Evolutionary conservation across 768 basidiomycete genomes (phyloP), one percentile per base, ranked within the genome.

Genomic region (Agaricus sinodeliciosus): DNA sequence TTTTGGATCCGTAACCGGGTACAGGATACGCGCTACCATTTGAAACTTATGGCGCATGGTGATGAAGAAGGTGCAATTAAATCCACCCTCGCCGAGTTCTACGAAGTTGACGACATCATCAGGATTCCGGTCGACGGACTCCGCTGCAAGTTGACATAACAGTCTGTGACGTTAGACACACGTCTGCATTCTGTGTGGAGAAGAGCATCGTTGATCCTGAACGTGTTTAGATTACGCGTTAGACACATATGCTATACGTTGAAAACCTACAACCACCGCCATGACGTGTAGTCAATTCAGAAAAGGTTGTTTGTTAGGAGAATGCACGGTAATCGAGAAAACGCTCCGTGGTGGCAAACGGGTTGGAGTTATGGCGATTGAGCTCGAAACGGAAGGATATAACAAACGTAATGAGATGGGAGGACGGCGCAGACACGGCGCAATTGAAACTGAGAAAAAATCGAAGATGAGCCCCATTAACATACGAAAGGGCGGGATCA

Each of bases 21-120:
- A 72, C 34, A 75, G 75, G 46, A 75, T 65, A 16, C 71, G 72
- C 0, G 73, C 74, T 7, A 76, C 63, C 58, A 75, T 62, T 51
- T 67, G 60, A 52, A 67, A 66, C 35, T 56, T 61, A 43, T 63
- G 63, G 56, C 60, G 64, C 58, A 73, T 57, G 51, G 67, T 68
- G 55, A 76, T 66, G 58, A 67, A 60, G 60, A 75, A 73, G 43
- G 59, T 66, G 28, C 69, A 66, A 59, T 74, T 75, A 51, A 66
- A 66, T 0, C 71, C 69, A 18, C 70, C 71, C 67, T 79, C 77
- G 45, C 65, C 73, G 35, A 78, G 73, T 57, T 78, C 79, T 52
- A 0, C 2, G 0, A 76, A 39, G 57, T 22, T 47, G 59, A 63
- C 65, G 61, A 78, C 51, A 63, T 77, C 72, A 8, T 55, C 55